Evolutionary conservation across 139 green algal genomes (phyloP), one percentile per base, ranked within the genome.

Genomic region (Chlamydomonas incerta): DNA sequence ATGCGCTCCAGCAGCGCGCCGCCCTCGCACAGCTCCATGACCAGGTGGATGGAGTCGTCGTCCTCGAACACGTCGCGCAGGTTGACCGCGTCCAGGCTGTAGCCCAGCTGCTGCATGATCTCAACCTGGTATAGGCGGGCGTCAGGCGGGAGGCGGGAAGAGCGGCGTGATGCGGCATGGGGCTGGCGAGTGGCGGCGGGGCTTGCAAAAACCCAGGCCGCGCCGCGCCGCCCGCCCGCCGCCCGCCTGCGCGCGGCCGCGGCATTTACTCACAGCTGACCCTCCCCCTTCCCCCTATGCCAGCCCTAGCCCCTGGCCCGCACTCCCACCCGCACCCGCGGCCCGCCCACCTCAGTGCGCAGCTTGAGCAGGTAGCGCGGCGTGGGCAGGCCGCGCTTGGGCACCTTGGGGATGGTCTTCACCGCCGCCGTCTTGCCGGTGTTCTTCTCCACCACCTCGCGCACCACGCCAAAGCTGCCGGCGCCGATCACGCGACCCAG

Each of bases 311-410:
- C n/a, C n/a, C 41, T 13, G 41, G 41, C 41, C 41, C 41, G 41
- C 41, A 3, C 66, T 17, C 31, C 1, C 15, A 8, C 69, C 66
- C 69, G 34, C 3, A 1, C 69, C 69, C 23, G 5, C 66, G 33
- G 6, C 41, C 41, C 41, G 8, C 73, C 0, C 9, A 85, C 79
- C 85, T 99, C 96, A 0, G 94, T 95, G 58, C 97, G 94, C 28
- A 99, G 91, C 91, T 99, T 99, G 17, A 98, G 90, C 57, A 99
- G 92, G 88, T 99, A 98, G 18, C 97, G 87, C 9, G 96, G 95
- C 21, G 95, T 98, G 41, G 91, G 76, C 57, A 90, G 77, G 20
- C 93, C 91, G 23, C 92, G 89, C 86, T 97, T 98, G 58, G 96
- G 96, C 31, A 93, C 76, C 80, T 99, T 99, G 55, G 91, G 88